These are phyloP conservation scores for Tulasnella sp. DNA, from an alignment of 768 basidiomycete species.

Conservation along the genomic window DNA sequence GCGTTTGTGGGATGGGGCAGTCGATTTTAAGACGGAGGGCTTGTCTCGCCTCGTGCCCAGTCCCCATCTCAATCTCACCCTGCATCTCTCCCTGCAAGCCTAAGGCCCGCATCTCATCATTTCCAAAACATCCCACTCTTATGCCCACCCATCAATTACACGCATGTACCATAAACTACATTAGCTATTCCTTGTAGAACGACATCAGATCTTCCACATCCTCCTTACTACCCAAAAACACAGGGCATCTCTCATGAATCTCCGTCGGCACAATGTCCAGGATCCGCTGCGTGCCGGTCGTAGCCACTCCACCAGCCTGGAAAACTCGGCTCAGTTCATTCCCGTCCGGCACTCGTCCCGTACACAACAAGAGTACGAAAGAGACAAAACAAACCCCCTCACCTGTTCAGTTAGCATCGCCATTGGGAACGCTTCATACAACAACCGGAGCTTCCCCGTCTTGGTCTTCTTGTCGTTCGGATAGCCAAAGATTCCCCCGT, in stretches of 20 bases:
- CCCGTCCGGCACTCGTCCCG: background rate
- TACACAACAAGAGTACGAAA: constrained; percentile 1
- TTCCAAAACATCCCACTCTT: constrained; percentile 1
- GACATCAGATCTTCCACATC: constrained; percentile 85
- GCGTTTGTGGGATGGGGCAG: background rate
- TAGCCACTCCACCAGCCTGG: constrained; percentile 92
- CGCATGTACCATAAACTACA: background rate
- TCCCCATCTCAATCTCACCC: constrained; percentile 1
- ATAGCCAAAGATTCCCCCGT: constrained; percentile 98
- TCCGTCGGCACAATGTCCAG: constrained; percentile 76
- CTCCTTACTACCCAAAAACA: constrained; percentile 88
- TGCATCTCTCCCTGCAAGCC: background rate
- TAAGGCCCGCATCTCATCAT: constrained; percentile 1
- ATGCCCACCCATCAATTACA: background rate
- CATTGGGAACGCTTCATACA: constrained; percentile 99
- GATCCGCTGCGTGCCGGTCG: constrained; percentile 88
- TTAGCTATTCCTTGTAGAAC: constrained; percentile 46
- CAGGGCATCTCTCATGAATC: constrained; percentile 87
- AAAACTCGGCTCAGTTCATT: constrained; percentile 17
- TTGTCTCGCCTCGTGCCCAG: constrained; percentile 3
- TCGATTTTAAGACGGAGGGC: constrained; percentile 6
- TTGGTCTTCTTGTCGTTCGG: constrained; percentile 98
- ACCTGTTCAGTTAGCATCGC: constrained; percentile 90
- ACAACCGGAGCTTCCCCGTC: constrained; percentile 82
- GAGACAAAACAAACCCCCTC: constrained; percentile 18